phyloP scores from a whole-genome alignment of 345 rosid genomes.

The Arabidopsis thaliana region TAIR10.1 NC_003070.9:22707001-22707500 shows the following conservation, averaged over 20 bases:
- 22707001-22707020: background rate
- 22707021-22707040: background rate
- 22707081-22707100: background rate
- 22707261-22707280: constrained; percentile 45
- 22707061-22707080: constrained; percentile 4
- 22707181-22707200: constrained; percentile 19
- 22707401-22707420: constrained; percentile 46
- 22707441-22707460: constrained; percentile 61
- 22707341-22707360: constrained; percentile 8
- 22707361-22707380: constrained; percentile 33
- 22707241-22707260: constrained; percentile 22
- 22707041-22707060: background rate
- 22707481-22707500: constrained; percentile 38
- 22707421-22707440: constrained; percentile 6
- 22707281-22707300: constrained; percentile 32
- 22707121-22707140: background rate
- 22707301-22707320: constrained; percentile 48
- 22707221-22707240: constrained; percentile 21
- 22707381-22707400: constrained; percentile 36
- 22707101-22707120: background rate
- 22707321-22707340: constrained; percentile 51
- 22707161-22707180: background rate
- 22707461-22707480: constrained; percentile 61
- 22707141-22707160: constrained; percentile 20
- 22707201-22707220: constrained; percentile 49